These are phyloP conservation scores for Populus tremula DNA, from an alignment of 345 rosid species.

Conservation along the genomic window DNA sequence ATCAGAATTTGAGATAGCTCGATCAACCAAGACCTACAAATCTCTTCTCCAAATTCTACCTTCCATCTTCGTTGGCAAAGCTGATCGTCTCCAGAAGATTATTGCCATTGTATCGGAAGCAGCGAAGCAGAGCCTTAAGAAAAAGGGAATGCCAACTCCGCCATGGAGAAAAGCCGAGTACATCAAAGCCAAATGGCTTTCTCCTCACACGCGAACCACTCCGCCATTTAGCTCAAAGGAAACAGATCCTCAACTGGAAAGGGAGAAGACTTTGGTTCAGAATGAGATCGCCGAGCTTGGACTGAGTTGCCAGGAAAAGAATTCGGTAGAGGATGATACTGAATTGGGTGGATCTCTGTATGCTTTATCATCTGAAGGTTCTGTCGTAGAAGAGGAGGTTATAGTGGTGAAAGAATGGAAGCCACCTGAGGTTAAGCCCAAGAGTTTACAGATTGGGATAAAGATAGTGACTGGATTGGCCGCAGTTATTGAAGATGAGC, in stretches of 20 bases:
- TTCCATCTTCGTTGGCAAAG: conserved; percentile 76
- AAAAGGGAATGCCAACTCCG: conserved; percentile 88
- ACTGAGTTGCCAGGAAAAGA: not conserved
- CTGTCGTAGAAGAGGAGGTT: conserved; percentile 28
- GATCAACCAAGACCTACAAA: conserved; percentile 72
- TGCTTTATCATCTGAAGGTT: conserved; percentile 10
- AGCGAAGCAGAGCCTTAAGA: conserved; percentile 80
- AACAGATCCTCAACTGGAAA: not conserved
- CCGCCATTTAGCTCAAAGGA: not conserved
- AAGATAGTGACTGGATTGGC: conserved; percentile 59
- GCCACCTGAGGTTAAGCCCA: conserved; percentile 47
- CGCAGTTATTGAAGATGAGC: conserved; percentile 39
- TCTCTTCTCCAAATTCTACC: conserved; percentile 75
- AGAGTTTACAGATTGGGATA: conserved; percentile 36
- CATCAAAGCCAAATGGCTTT: conserved; percentile 84
- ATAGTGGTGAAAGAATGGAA: conserved; percentile 31
- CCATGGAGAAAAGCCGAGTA: conserved; percentile 96
- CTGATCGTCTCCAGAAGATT: conserved; percentile 78
- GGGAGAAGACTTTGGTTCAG: not conserved
- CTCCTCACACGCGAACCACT: conserved; percentile 47
- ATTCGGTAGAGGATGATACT: not conserved
- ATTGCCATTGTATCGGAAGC: conserved; percentile 78
- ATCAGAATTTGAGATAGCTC: conserved; percentile 92
- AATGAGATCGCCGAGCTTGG: not conserved
- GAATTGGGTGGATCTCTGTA: conserved; percentile 14